These are phyloP conservation scores for Fomitopsis palustris DNA, from an alignment of 1,284 basidiomycete genomes.

Conservation along the genomic window DNA sequence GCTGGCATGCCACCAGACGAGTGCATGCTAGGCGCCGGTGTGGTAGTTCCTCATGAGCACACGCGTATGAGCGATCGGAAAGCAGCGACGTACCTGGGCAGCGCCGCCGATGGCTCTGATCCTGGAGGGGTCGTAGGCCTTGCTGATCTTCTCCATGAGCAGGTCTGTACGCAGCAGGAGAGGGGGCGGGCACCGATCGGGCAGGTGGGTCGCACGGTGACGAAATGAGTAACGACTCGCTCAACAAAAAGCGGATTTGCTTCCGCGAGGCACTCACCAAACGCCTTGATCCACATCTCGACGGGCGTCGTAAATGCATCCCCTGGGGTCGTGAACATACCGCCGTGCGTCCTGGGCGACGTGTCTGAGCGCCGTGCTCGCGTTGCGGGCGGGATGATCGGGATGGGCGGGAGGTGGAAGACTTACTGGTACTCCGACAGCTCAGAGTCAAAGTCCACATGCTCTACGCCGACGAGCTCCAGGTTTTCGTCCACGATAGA, in stretches of 20 bases:
- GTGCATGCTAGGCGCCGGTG: conserved; percentile 50
- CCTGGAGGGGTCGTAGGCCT: conserved; percentile 61
- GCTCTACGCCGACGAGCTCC: conserved; percentile 74
- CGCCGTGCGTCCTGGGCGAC: conserved; percentile 65
- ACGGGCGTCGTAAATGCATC: conserved; percentile 81
- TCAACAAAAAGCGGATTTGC: conserved; percentile 30
- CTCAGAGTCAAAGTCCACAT: conserved; percentile 77
- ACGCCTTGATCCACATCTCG: conserved; percentile 82
- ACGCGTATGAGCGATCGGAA: conserved; percentile 2
- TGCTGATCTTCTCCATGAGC: conserved; percentile 68
- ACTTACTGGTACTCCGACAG: conserved; percentile 77
- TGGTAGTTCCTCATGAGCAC: neutral
- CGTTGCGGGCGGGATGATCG: neutral
- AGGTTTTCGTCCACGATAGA: conserved; percentile 77
- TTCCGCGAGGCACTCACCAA: conserved; percentile 61
- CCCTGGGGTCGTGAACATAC: conserved; percentile 79
- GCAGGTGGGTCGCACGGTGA: conserved; percentile 9
- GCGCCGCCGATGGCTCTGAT: conserved; percentile 72
- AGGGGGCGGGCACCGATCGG: conserved; percentile 6
- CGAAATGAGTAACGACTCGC: conserved; percentile 18
- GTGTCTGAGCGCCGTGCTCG: neutral
- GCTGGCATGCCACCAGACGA: conserved; percentile 81
- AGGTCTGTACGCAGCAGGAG: conserved; percentile 44
- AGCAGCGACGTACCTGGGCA: conserved; percentile 50
- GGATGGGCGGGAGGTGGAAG: neutral